Percentiles rank a stretch among this genome's conserved stretches.
Evolutionary conservation across 345 rosid genomes (phyloP).

Genomic region (Anastatica hierochuntica): DNA sequence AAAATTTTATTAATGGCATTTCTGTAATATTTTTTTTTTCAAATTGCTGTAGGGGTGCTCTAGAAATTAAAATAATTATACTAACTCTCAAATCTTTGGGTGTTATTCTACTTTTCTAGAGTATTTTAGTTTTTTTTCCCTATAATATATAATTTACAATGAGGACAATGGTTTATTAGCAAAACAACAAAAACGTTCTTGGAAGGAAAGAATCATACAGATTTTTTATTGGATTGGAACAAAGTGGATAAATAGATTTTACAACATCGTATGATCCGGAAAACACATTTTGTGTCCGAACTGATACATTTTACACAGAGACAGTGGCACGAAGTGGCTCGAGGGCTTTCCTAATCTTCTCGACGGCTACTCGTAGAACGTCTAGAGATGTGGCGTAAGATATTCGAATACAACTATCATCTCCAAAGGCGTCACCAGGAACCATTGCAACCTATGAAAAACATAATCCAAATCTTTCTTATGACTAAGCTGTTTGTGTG

Average conservation of each 20-base stretch:
- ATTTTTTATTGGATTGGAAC: background rate
- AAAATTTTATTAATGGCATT: no score
- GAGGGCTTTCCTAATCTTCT: conserved; percentile 74
- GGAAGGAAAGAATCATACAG: no score
- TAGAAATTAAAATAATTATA: no score
- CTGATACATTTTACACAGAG: conserved; percentile 32
- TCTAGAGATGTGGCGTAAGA: conserved; percentile 83
- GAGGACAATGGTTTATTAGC: no score
- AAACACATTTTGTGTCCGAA: background rate
- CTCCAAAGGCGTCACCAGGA: conserved; percentile 98
- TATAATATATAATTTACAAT: no score
- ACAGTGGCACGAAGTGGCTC: conserved; percentile 40
- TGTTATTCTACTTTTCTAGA: no score
- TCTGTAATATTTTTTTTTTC: no score
- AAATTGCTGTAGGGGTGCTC: no score
- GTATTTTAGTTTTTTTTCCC: no score
- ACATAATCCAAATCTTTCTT: background rate
- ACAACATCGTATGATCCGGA: background rate
- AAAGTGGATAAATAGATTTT: background rate
- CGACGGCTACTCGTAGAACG: conserved; percentile 64
- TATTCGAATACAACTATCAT: conserved; percentile 74
- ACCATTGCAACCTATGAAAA: conserved; percentile 73
- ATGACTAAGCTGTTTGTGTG: background rate
- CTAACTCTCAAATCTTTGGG: no score
- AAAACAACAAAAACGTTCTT: no score